A percentile compares a stretch with the other conserved stretches of the same genome.
Conservation (phyloP, 179 eudicot species). For the Beta corolliflora region DNA sequence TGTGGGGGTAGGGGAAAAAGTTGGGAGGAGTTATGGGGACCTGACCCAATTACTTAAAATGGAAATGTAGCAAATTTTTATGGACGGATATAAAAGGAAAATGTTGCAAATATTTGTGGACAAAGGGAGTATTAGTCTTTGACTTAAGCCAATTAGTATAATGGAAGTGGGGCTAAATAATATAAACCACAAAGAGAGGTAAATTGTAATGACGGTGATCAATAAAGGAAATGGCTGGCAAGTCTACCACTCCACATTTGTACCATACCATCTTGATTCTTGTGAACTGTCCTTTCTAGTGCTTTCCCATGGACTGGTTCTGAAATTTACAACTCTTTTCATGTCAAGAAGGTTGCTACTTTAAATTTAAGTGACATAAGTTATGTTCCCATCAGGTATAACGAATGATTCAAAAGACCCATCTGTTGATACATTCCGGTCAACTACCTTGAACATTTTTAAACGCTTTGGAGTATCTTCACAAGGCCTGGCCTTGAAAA, state of each 20-base stretch:
- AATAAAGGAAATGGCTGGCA: no score
- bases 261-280: not conserved
- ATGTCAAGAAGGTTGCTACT: not conserved
- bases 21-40: no score
- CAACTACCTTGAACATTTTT: conserved; percentile 63
- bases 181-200: no score
- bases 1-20: no score
- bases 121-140: no score
- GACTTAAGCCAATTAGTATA: no score
- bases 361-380: not conserved
- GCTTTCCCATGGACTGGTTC: not conserved
- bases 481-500: conserved; percentile 81
- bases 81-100: no score
- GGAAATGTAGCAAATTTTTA: no score
- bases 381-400: conserved; percentile 50
- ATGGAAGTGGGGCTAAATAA: no score
- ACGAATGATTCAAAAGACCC: conserved; percentile 90
- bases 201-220: no score
- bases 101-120: no score
- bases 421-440: conserved; percentile 78
- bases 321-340: not conserved
- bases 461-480: conserved; percentile 82
- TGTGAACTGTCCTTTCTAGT: not conserved
- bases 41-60: no score
- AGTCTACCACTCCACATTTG: not conserved